Percentiles rank a stretch among this genome's conserved stretches.
Conservation (phyloP, 768 basidiomycete genomes). For the Amanita brunnescens region DNA sequence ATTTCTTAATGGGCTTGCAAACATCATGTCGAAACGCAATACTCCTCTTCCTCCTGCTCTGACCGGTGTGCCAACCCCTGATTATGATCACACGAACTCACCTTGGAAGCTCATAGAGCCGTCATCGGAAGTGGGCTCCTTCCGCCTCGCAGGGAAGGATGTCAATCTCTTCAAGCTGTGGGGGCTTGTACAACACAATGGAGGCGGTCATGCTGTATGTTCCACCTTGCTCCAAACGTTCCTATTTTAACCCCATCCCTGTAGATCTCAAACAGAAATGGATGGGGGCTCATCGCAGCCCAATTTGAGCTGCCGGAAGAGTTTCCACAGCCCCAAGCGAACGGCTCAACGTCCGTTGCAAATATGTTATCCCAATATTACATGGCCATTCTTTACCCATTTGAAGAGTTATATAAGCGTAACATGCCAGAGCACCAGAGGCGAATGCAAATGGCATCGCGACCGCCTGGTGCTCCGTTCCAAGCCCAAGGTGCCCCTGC, state of each 20-base stretch:
- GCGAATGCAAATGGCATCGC: slow-evolving; percentile 37
- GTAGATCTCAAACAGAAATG: slow-evolving; percentile 43
- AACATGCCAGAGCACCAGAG: slow-evolving; percentile 54
- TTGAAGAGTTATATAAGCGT: slow-evolving; percentile 63
- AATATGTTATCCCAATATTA: slow-evolving; percentile 50
- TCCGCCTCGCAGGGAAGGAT: slow-evolving; percentile 67
- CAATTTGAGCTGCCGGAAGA: slow-evolving; percentile 58
- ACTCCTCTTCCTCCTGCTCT: slow-evolving; percentile 70
- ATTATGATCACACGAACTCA: slow-evolving; percentile 55
- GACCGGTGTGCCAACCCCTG: slow-evolving; percentile 48
- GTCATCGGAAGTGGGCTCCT: slow-evolving; percentile 49
- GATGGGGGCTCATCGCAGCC: slow-evolving; percentile 45
- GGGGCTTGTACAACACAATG: slow-evolving; percentile 47
- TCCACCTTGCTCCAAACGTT: slow-evolving; percentile 6
- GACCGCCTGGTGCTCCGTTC: slow-evolving; percentile 26
- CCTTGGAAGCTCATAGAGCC: slow-evolving; percentile 61
- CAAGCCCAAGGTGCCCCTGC: slow-evolving; percentile 15
- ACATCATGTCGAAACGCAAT: slow-evolving; percentile 44
- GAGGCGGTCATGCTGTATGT: slow-evolving; percentile 56
- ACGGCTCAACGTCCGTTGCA: slow-evolving; percentile 42
- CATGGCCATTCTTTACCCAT: slow-evolving; percentile 52
- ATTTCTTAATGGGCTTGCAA: slow-evolving; percentile 56
- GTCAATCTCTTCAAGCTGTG: slow-evolving; percentile 72
- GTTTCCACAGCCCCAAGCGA: slow-evolving; percentile 35
- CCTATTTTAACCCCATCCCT: slow-evolving; percentile 10